Evolutionary conservation across 176 grass and related monocot genomes (phyloP).

Genomic region (Cenchrus fungigraminus): DNA sequence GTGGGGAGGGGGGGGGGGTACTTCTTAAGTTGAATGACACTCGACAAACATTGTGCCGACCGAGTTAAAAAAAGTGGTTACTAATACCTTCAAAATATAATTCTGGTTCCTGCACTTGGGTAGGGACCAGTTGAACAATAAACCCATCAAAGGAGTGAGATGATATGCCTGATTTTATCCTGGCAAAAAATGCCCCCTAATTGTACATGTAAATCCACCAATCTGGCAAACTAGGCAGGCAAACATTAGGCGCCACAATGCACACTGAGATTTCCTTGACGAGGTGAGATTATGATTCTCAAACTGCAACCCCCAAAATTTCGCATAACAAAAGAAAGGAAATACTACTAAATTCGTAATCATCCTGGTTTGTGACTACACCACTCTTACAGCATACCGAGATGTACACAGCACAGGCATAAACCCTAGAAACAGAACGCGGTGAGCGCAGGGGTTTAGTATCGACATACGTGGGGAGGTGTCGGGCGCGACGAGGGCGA

Average conservation of each 20-base stretch:
- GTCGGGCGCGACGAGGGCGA: conserved; percentile 81
- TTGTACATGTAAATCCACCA: background rate
- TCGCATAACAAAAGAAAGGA: background rate
- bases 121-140: background rate
- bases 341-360: background rate
- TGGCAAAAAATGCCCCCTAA: background rate
- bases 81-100: background rate
- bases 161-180: background rate
- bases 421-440: conserved; percentile 14
- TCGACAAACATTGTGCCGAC: background rate
- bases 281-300: background rate
- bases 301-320: background rate
- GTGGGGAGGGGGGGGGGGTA: background rate
- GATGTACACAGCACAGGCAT: background rate
- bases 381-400: background rate
- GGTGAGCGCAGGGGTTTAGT: background rate
- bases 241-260: background rate
- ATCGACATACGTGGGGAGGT: conserved; percentile 81
- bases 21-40: background rate
- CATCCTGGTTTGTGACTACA: background rate
- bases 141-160: background rate
- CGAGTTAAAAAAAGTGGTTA: too few species aligned
- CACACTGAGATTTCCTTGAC: background rate
- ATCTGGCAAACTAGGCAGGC: background rate
- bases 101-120: background rate